Base-by-base conservation (phyloP, 73 alveolate genomes). In the Paramecium tetraurelia region DNA sequence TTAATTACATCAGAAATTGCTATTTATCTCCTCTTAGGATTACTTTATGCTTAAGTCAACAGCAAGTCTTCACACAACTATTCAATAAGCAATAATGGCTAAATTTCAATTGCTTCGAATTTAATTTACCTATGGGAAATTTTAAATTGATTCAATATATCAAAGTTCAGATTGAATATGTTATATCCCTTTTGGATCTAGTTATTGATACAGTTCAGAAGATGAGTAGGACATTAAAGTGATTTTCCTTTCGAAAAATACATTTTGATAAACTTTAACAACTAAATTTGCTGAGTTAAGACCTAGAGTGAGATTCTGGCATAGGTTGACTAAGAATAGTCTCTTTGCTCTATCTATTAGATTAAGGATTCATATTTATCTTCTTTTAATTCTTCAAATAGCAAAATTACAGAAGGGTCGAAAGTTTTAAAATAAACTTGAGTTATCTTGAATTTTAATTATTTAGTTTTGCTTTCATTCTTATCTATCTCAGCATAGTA, bases 331-430 rank as follows among this genome's bases (percentile, higher is more conserved):
- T 21, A 48, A 48, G 59, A 48, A 4, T 80, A 18, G 48, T 80
- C 90, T 44, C 90, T 80, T 27, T 20, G 24, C 3, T 44, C 18
- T 12, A 80, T 80, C 7, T 40, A 43, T 10, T 44, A 18, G 16
- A 31, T 21, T 9, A 43, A 46, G 33, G 43, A 44, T 2, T 80
- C 90, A 24, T 44, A 80, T 46, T 80, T 80, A 11, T 22, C 90
- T 80, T 80, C 90, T 22, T 22, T 80, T n/a, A 80, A 8, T 35
- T 80, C 90, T 58, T 80, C 70, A 44, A 80, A 80, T 44, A 80
- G 21, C 9, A 80, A 21, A 8, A 80, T 24, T 14, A 80, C 76
- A 5, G 43, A 20, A 21, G 90, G 90, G 9, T 80, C 90, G 5
- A 80, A 80, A 0, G 70, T 14, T 20, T 80, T 44, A 41, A 80